phyloP scores from a whole-genome alignment of 2,329 filamentous ascomycete species.

The Colletotrichum higginsianum region DNA sequence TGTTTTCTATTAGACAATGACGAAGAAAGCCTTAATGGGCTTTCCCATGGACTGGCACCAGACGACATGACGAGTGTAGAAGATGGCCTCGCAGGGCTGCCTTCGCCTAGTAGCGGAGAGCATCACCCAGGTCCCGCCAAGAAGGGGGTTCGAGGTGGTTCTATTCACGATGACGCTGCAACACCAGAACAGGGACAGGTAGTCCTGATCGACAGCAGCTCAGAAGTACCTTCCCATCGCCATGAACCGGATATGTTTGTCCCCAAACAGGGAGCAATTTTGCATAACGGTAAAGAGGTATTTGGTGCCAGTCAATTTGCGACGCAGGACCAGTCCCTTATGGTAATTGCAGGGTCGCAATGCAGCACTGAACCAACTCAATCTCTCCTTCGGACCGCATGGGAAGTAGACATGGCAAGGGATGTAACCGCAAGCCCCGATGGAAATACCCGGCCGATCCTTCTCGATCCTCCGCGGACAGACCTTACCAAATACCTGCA shows the following conservation, averaged over 20 bases:
- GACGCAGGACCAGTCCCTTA: too few relatives aligned
- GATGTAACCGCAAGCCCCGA: conserved; percentile 24
- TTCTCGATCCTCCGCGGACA: neutral
- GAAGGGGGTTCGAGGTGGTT: neutral
- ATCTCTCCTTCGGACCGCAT: conserved; percentile 9
- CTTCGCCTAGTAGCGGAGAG: neutral
- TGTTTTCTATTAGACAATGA: neutral
- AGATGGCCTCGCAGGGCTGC: neutral
- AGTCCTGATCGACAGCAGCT: neutral
- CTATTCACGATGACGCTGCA: neutral
- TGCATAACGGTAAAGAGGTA: neutral
- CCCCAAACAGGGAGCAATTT: neutral
- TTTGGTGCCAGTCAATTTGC: too few relatives aligned
- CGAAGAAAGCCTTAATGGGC: neutral
- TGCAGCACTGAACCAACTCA: neutral
- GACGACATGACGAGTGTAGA: neutral
- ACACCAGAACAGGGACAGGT: neutral
- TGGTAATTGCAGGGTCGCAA: neutral
- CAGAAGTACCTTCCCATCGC: neutral
- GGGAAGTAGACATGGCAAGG: conserved; percentile 35
- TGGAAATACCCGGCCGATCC: conserved; percentile 1
- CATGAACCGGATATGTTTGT: too few relatives aligned
- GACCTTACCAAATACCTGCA: conserved; percentile 5
- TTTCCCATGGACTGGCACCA: neutral
- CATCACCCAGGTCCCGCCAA: neutral